Evolutionary conservation across 192 early-diverging fungal species (phyloP).

Genomic region (Helicostylum pulchrum): DNA sequence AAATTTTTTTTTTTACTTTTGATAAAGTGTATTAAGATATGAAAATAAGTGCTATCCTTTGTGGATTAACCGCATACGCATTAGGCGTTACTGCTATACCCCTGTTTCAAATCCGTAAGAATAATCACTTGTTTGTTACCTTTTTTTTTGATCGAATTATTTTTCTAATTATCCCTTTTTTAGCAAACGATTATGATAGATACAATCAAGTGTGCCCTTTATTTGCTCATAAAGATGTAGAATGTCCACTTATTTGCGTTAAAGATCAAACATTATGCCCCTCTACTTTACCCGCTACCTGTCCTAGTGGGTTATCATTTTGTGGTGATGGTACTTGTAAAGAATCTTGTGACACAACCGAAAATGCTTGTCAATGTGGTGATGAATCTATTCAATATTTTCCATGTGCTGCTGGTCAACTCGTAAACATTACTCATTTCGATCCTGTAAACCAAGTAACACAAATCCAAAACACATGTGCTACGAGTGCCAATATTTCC

Average conservation of each 20-base stretch:
- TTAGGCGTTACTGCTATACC: conserved; percentile 15
- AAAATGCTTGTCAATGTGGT: conserved; percentile 54
- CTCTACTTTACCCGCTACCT: conserved; percentile 35
- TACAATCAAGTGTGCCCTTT: conserved; percentile 51
- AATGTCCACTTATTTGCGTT: conserved; percentile 56
- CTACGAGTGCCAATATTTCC: conserved; percentile 9
- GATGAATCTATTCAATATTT: conserved; percentile 34
- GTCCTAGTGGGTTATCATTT: conserved; percentile 39
- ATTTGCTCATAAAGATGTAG: conserved; percentile 38
- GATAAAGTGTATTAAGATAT: neutral
- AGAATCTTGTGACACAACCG: conserved; percentile 36
- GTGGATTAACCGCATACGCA: conserved; percentile 7
- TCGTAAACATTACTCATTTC: conserved; percentile 43
- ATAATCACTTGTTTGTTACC: neutral
- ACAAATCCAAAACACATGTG: conserved; percentile 32
- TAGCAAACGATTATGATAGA: conserved; percentile 50
- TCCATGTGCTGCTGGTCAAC: conserved; percentile 48
- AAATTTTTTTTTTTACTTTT: no score
- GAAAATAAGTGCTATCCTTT: conserved; percentile 9
- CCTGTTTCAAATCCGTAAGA: conserved; percentile 13
- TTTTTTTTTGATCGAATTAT: neutral
- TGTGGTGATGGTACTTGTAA: conserved; percentile 59
- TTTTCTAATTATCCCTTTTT: neutral
- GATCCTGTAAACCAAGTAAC: conserved; percentile 45
- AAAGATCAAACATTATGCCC: conserved; percentile 48